These are phyloP conservation scores for Rubia balearica DNA, from an alignment of 305 asterid species.

Conservation along the genomic window DNA sequence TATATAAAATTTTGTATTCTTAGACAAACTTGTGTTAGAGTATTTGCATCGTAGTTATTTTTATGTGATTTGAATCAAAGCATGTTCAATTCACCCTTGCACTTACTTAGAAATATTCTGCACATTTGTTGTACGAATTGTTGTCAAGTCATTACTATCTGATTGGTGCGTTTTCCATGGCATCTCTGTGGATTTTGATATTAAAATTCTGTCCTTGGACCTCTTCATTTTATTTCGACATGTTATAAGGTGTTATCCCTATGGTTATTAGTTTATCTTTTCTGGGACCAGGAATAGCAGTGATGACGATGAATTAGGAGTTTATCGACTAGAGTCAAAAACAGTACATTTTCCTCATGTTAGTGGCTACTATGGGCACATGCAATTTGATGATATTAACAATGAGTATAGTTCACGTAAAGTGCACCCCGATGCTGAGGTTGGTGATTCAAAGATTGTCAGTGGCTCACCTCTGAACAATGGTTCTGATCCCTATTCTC, in stretches of 20 bases:
- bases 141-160: not conserved
- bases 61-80: not conserved
- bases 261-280: constrained; percentile 14
- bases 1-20: not conserved
- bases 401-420: constrained; percentile 43
- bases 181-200: not conserved
- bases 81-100: not conserved
- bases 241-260: not conserved
- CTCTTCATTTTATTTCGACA: not conserved
- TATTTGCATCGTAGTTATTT: not conserved
- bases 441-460: constrained; percentile 37
- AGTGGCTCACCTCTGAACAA: constrained; percentile 35
- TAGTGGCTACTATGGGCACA: constrained; percentile 50
- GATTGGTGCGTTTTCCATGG: not conserved
- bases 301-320: constrained; percentile 65
- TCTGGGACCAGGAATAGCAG: constrained; percentile 61
- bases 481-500: constrained; percentile 41
- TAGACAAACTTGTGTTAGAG: not conserved
- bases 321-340: constrained; percentile 39
- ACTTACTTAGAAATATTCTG: not conserved
- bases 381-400: constrained; percentile 43
- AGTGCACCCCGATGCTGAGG: constrained; percentile 62
- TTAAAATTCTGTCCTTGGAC: not conserved
- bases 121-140: not conserved
- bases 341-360: constrained; percentile 41